These are phyloP conservation scores for Peziza echinospora DNA, from an alignment of 495 filamentous ascomycete species.

Conservation along the genomic window DNA sequence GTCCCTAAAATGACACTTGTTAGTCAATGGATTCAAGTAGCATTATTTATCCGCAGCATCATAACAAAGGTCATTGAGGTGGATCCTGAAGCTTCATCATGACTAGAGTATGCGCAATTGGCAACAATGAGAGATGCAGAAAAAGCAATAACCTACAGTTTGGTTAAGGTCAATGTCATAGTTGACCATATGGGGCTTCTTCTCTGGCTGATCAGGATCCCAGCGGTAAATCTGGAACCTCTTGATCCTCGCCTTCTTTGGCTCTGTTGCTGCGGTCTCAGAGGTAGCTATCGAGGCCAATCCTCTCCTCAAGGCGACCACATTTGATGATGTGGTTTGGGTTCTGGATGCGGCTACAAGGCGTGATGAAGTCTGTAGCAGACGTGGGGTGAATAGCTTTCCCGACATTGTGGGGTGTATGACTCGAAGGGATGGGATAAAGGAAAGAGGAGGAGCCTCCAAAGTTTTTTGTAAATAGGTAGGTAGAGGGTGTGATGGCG, in stretches of 20 bases:
- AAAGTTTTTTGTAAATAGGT: no score
- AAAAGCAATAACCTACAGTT: constrained; percentile 28
- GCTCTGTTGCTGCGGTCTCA: constrained; percentile 5
- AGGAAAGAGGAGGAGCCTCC: no score
- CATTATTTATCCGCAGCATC: no score
- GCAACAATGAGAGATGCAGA: neutral
- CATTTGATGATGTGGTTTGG: neutral
- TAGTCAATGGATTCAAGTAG: no score
- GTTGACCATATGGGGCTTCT: constrained; percentile 86
- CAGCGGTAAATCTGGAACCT: constrained; percentile 98
- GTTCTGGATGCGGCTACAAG: neutral
- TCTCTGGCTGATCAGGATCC: constrained; percentile 75
- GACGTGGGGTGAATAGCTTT: neutral
- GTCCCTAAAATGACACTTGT: constrained; percentile 35
- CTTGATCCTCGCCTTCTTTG: constrained; percentile 43
- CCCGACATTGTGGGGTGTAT: no score
- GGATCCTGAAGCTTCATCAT: no score
- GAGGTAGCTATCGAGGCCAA: constrained; percentile 18
- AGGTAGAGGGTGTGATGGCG: no score
- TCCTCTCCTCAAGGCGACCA: neutral
- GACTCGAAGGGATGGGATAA: no score
- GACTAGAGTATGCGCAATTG: no score
- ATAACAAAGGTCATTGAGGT: neutral
- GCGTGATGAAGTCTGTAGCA: neutral
- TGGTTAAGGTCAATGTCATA: constrained; percentile 92